A percentile compares a stretch with the other conserved stretches of the same genome.
Conservation (phyloP, 2,329 filamentous ascomycete genomes). For the Aspergillus candidus region DNA sequence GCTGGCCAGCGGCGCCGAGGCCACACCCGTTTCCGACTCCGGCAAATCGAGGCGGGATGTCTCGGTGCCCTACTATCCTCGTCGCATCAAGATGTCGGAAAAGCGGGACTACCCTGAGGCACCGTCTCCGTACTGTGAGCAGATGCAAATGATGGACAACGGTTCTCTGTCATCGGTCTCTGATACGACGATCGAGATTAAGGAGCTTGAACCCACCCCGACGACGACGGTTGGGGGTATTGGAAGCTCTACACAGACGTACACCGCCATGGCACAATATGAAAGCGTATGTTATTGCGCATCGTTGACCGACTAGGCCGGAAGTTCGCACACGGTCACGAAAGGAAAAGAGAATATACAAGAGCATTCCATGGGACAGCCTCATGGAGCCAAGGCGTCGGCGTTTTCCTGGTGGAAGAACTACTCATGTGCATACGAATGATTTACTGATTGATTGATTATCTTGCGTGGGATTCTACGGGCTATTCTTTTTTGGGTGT, state of each 20-base stretch:
- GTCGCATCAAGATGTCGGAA: conserved; percentile 61
- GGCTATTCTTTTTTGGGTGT: conserved; percentile 8
- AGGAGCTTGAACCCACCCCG: conserved; percentile 32
- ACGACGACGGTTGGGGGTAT: conserved; percentile 26
- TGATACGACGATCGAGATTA: conserved; percentile 26
- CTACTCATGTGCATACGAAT: conserved; percentile 20
- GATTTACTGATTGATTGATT: conserved; percentile 2
- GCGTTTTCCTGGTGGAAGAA: conserved; percentile 14
- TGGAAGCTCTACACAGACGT: conserved; percentile 26
- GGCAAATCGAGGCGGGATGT: conserved; percentile 11
- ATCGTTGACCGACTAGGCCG: conserved; percentile 28
- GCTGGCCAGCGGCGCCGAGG: background rate
- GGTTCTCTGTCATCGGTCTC: conserved; percentile 34
- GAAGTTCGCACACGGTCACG: conserved; percentile 5
- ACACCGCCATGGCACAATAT: conserved; percentile 30
- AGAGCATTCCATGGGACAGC: background rate
- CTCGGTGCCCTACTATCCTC: conserved; percentile 41
- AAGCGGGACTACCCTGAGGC: conserved; percentile 45
- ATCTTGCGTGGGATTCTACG: conserved; percentile 9
- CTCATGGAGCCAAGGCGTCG: conserved; percentile 10
- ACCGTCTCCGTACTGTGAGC: conserved; percentile 55
- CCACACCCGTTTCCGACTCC: background rate
- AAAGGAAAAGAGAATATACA: conserved; percentile 5
- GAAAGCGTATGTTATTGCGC: conserved; percentile 33
- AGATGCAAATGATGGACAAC: conserved; percentile 55